Percentiles rank a stretch among this genome's conserved stretches.
phyloP scores from a whole-genome alignment of 208 protist genomes.

The Naegleria gruberi region DNA sequence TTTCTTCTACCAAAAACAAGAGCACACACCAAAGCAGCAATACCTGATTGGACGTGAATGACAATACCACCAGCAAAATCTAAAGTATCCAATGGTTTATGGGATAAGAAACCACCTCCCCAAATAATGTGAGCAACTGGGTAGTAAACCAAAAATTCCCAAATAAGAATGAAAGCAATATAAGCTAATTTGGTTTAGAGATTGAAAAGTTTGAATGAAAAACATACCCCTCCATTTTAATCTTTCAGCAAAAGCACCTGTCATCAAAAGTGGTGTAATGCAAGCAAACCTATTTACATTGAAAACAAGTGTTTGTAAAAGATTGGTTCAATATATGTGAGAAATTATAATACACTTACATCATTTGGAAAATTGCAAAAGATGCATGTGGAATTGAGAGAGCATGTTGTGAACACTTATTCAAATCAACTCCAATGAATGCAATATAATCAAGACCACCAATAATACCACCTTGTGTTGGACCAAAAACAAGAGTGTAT shows the following conservation, averaged over 20 bases:
- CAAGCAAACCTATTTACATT: constrained; percentile 54
- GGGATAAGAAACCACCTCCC: constrained; percentile 6
- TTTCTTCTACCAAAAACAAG: constrained; percentile 36
- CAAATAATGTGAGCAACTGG: constrained; percentile 62
- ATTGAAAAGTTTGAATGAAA: constrained; percentile 26
- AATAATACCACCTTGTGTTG: constrained; percentile 33
- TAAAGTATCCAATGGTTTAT: constrained; percentile 33
- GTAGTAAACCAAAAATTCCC: constrained; percentile 64
- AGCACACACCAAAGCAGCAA: constrained; percentile 39
- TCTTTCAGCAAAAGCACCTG: constrained; percentile 47
- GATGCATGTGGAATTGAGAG: neutral
- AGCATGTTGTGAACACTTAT: neutral
- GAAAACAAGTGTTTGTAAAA: constrained; percentile 47
- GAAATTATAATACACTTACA: constrained; percentile 24
- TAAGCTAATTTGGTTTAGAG: constrained; percentile 34
- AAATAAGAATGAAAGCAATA: constrained; percentile 51
- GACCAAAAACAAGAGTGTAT: constrained; percentile 36
- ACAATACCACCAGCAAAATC: constrained; percentile 69
- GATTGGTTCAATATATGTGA: too few species aligned
- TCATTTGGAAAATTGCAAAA: constrained; percentile 2
- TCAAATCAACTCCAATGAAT: constrained; percentile 34
- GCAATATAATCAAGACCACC: constrained; percentile 38
- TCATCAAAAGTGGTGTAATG: constrained; percentile 65
- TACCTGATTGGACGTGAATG: constrained; percentile 57
- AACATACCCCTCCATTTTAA: constrained; percentile 27